A percentile compares a stretch with the other conserved stretches of the same genome.
These are phyloP conservation scores for Emericellopsis atlantica DNA, from an alignment of 2,329 filamentous ascomycete genomes.

Conservation along the genomic window DNA sequence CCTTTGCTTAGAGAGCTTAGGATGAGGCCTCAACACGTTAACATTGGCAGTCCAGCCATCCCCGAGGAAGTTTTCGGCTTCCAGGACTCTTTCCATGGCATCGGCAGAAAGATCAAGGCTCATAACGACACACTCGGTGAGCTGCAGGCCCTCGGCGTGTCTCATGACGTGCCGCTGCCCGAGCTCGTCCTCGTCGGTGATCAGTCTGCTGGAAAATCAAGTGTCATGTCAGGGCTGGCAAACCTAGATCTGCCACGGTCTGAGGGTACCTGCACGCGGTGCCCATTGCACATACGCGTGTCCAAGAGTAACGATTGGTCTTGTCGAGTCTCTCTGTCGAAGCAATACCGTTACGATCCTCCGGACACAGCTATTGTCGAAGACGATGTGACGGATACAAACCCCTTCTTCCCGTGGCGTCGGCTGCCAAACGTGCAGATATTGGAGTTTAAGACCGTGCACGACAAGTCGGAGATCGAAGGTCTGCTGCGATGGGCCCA, in stretches of 20 bases:
- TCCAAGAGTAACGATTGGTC: slow-evolving; percentile 48
- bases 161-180: slow-evolving; percentile 57
- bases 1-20: slow-evolving; percentile 24
- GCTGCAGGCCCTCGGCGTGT: slow-evolving; percentile 60
- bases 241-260: slow-evolving; percentile 61
- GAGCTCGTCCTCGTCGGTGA: slow-evolving; percentile 78
- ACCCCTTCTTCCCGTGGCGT: slow-evolving; percentile 56
- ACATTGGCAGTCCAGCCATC: slow-evolving; percentile 11
- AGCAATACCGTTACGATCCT: slow-evolving; percentile 46
- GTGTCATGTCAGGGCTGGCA: slow-evolving; percentile 48
- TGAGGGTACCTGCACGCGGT: slow-evolving; percentile 65
- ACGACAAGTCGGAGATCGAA: slow-evolving; percentile 50
- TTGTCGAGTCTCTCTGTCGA: slow-evolving; percentile 54
- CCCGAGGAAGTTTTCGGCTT: slow-evolving; percentile 23
- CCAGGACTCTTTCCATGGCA: slow-evolving; percentile 31
- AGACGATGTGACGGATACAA: slow-evolving; percentile 31
- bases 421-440: slow-evolving; percentile 28
- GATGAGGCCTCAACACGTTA: slow-evolving; percentile 10
- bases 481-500: slow-evolving; percentile 63
- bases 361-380: slow-evolving; percentile 22
- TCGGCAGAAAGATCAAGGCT: slow-evolving; percentile 50
- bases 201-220: slow-evolving; percentile 75
- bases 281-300: slow-evolving; percentile 68
- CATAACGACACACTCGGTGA: slow-evolving; percentile 55
- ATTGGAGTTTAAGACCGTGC: slow-evolving; percentile 51